phyloP scores from a whole-genome alignment of 2,329 filamentous ascomycete species.

The Paramyrothecium sp. region DNA sequence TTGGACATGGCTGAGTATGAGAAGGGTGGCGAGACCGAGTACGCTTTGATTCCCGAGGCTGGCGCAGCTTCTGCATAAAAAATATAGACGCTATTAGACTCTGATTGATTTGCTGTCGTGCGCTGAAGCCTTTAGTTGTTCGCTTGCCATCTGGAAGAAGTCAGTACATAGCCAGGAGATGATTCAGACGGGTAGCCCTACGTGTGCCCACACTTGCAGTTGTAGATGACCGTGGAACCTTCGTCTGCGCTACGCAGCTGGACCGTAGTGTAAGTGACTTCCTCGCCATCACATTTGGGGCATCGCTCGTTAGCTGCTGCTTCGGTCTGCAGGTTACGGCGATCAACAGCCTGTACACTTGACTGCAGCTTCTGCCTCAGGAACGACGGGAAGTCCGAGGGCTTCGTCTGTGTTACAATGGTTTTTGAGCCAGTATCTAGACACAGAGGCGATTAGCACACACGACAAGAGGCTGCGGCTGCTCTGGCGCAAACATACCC shows the following conservation, averaged over 20 bases:
- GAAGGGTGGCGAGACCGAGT: conserved; percentile 83
- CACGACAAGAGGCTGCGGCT: conserved; percentile 40
- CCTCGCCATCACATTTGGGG: conserved; percentile 74
- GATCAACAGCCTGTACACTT: conserved; percentile 78
- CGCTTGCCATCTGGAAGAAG: conserved; percentile 45
- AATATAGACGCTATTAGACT: conserved; percentile 11
- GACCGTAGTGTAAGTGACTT: conserved; percentile 81
- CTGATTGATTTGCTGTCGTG: conserved; percentile 11
- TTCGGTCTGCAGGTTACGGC: conserved; percentile 74
- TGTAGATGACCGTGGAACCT: conserved; percentile 89
- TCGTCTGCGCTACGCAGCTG: conserved; percentile 93
- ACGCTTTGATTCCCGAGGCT: conserved; percentile 80
- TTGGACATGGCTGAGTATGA: conserved; percentile 98
- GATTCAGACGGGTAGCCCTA: conserved; percentile 35
- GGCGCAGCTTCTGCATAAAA: conserved; percentile 38
- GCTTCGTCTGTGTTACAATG: conserved; percentile 80
- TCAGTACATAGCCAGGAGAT: conserved; percentile 17
- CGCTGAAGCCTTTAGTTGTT: conserved; percentile 49
- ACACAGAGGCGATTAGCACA: neutral
- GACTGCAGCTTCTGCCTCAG: conserved; percentile 79
- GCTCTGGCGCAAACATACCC: conserved; percentile 51
- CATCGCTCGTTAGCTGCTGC: conserved; percentile 69
- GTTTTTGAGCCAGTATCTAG: conserved; percentile 73
- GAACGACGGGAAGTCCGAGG: conserved; percentile 86
- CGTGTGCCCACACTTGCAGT: conserved; percentile 84